Evolutionary conservation across 2,329 filamentous ascomycete genomes (phyloP).

Genomic region (Fusarium musae): DNA sequence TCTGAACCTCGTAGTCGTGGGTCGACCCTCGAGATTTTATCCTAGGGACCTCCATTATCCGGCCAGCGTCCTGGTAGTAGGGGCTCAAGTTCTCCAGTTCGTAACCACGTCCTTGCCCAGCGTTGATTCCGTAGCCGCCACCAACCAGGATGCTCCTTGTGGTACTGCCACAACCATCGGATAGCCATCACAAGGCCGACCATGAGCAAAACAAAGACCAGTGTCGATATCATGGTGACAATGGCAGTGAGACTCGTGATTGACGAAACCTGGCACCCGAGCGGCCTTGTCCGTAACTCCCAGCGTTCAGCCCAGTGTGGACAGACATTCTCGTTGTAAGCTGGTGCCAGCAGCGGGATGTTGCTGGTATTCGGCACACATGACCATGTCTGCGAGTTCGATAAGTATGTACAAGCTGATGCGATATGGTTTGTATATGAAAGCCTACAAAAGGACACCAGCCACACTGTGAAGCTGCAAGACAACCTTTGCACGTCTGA

Average conservation of each 20-base stretch:
- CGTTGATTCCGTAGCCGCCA: conserved; percentile 16
- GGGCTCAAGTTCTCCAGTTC: conserved; percentile 47
- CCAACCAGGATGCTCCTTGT: conserved; percentile 37
- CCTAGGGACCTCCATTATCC: conserved; percentile 1
- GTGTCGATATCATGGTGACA: conserved; percentile 45
- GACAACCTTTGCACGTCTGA: conserved; percentile 60
- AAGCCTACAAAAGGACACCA: conserved; percentile 64
- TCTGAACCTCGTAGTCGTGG: conserved; percentile 17
- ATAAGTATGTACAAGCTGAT: conserved; percentile 5
- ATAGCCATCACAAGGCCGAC: conserved; percentile 36
- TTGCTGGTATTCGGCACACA: conserved; percentile 63
- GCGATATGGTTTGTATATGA: neutral
- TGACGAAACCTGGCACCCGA: conserved; percentile 52
- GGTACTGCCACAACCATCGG: conserved; percentile 36
- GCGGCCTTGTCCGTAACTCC: conserved; percentile 51
- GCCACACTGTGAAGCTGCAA: conserved; percentile 56
- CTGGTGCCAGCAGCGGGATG: conserved; percentile 61
- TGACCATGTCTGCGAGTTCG: conserved; percentile 57
- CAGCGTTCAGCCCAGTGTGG: conserved; percentile 59
- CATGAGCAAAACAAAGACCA: conserved; percentile 42
- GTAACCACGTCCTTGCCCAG: conserved; percentile 22
- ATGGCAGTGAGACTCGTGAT: conserved; percentile 48
- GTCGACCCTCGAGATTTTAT: neutral
- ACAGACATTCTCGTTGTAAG: conserved; percentile 61
- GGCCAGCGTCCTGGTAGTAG: conserved; percentile 39